A percentile compares a stretch with the other conserved stretches of the same genome.
Conservation (phyloP, 2,329 filamentous ascomycete genomes). For the Aureobasidium leucospermi region DNA sequence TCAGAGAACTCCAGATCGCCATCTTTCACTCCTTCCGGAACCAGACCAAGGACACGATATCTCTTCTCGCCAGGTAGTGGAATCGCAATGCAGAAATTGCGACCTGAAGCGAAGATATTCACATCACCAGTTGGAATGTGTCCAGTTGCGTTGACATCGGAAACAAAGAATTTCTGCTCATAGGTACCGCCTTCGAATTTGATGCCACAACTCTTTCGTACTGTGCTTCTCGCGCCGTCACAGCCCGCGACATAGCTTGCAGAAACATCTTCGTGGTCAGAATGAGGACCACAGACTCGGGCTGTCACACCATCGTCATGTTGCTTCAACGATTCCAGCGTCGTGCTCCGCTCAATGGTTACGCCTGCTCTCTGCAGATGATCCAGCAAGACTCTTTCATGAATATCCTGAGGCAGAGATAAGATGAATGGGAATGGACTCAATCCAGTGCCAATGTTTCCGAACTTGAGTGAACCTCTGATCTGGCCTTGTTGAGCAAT, state of each 20-base stretch:
- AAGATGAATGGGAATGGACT: no score
- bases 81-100: background rate
- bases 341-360: no score
- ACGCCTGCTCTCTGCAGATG: no score
- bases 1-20: background rate
- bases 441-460: no score
- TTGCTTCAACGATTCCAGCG: no score
- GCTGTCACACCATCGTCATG: no score
- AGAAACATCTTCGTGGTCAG: background rate
- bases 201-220: slow-evolving; percentile 44
- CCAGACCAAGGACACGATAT: background rate
- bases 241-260: slow-evolving; percentile 27
- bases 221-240: slow-evolving; percentile 47
- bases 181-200: slow-evolving; percentile 48
- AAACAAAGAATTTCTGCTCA: slow-evolving; percentile 45
- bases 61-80: background rate
- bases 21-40: slow-evolving; percentile 1
- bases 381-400: no score
- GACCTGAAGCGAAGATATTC: background rate
- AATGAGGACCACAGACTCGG: no score
- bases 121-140: background rate
- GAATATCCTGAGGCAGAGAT: no score
- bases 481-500: no score
- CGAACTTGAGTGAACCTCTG: no score
- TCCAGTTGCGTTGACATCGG: slow-evolving; percentile 27